A percentile compares a stretch with the other conserved stretches of the same genome.
These are phyloP conservation scores for Amborella trichopoda DNA, from an alignment of 164 flowering plant genomes.

Conservation along the genomic window DNA sequence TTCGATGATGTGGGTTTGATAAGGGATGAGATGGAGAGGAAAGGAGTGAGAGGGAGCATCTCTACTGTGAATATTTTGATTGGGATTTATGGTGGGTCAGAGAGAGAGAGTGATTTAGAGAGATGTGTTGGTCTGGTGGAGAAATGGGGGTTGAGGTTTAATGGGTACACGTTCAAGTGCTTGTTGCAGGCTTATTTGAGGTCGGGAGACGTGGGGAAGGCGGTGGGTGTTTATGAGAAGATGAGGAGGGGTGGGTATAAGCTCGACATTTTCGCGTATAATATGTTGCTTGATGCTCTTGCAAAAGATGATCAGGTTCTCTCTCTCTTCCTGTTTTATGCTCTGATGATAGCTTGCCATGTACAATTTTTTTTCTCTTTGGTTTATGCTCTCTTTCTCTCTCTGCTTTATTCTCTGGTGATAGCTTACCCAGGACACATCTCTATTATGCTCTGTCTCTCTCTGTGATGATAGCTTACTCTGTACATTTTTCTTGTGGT, in stretches of 20 bases:
- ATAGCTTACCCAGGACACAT: too few relatives aligned
- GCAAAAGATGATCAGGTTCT: constrained; percentile 59
- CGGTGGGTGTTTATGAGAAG: constrained; percentile 35
- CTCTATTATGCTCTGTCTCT: too few relatives aligned
- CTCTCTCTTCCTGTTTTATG: constrained; percentile 1
- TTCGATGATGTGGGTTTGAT: constrained; percentile 23
- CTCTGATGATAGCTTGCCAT: too few relatives aligned
- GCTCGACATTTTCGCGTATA: constrained; percentile 62
- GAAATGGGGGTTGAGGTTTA: constrained; percentile 70
- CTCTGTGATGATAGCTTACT: too few relatives aligned
- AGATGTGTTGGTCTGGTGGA: constrained; percentile 41
- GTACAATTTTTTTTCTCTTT: not conserved
- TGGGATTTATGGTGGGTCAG: constrained; percentile 27
- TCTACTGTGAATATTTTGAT: constrained; percentile 76
- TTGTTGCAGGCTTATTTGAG: constrained; percentile 65
- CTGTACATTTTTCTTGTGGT: too few relatives aligned
- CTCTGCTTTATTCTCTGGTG: not conserved
- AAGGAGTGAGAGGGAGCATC: constrained; percentile 40
- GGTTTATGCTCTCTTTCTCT: too few relatives aligned
- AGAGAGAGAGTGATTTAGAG: constrained; percentile 22
- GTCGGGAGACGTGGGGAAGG: constrained; percentile 25
- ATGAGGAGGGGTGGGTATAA: constrained; percentile 46
- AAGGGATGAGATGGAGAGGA: constrained; percentile 48
- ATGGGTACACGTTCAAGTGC: constrained; percentile 69
- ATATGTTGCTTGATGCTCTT: constrained; percentile 76